Evolutionary conservation across 768 basidiomycete genomes (phyloP).

Genomic region (Austroboletus eburneus): DNA sequence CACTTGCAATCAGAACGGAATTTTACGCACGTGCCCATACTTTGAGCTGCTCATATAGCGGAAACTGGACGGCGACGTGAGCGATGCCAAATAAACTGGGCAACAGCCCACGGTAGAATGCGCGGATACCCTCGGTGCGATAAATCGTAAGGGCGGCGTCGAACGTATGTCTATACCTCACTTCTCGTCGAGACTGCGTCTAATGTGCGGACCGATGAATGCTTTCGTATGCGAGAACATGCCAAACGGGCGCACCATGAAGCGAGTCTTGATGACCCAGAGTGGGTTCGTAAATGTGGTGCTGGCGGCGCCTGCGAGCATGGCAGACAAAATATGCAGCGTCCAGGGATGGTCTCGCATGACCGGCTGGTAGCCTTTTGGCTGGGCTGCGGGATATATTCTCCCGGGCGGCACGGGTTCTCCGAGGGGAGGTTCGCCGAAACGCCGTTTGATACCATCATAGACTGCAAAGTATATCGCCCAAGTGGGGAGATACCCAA

Average conservation of each 20-base stretch:
- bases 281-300: constrained; percentile 93
- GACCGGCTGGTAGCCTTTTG: constrained; percentile 80
- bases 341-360: constrained; percentile 82
- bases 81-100: constrained; percentile 91
- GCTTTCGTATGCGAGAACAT: constrained; percentile 10
- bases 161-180: constrained; percentile 81
- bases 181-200: constrained; percentile 81
- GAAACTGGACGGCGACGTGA: constrained; percentile 97
- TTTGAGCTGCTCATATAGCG: constrained; percentile 92
- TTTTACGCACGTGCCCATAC: constrained; percentile 68
- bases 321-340: constrained; percentile 89
- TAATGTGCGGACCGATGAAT: constrained; percentile 29
- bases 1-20: constrained; percentile 3
- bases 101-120: constrained; percentile 92
- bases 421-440: constrained; percentile 64
- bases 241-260: constrained; percentile 67
- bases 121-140: constrained; percentile 75
- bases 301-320: constrained; percentile 91
- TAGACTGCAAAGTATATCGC: constrained; percentile 99
- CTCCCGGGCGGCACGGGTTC: constrained; percentile 35
- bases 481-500: constrained; percentile 98
- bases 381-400: constrained; percentile 78
- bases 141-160: constrained; percentile 92
- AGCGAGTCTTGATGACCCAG: constrained; percentile 99
- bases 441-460: constrained; percentile 85